Percentiles rank a stretch among this genome's conserved stretches.
Conservation (phyloP, 1,139 yeast species). For the Saccharomyces hybrid region DNA sequence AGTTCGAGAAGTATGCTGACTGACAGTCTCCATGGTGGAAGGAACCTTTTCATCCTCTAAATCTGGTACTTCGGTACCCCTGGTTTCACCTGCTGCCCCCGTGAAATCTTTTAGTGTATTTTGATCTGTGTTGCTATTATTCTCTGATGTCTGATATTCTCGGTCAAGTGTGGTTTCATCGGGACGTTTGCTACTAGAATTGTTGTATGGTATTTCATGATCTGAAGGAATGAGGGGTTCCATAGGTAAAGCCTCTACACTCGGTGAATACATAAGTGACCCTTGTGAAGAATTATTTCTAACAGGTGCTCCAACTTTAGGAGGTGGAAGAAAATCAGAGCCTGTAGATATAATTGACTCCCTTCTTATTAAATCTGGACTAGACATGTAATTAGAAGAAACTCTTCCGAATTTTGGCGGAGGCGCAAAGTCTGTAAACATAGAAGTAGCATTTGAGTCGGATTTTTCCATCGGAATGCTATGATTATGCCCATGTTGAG, state of each 20-base stretch:
- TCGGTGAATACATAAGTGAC: neutral
- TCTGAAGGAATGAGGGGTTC: neutral
- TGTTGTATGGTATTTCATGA: neutral
- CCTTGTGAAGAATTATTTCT: neutral
- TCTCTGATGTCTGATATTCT: neutral
- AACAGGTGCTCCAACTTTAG: neutral
- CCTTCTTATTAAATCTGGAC: constrained; percentile 10
- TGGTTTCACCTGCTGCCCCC: neutral
- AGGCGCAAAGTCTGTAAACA: constrained; percentile 5
- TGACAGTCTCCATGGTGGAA: neutral
- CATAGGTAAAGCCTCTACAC: neutral
- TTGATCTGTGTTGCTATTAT: neutral
- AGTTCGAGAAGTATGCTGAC: neutral
- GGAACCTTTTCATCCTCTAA: neutral
- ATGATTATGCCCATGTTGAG: neutral
- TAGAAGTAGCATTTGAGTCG: neutral
- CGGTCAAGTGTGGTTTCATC: neutral
- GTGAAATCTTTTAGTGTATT: neutral
- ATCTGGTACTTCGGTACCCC: neutral
- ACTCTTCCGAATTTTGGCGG: constrained; percentile 6
- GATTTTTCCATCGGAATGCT: constrained; percentile 1
- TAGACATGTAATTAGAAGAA: constrained; percentile 9
- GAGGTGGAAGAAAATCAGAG: constrained; percentile 5
- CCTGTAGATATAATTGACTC: neutral
- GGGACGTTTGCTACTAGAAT: neutral